Evolutionary conservation across 2,329 filamentous ascomycete genomes (phyloP), one percentile per base, ranked within the genome.

Genomic region (Incumbomyces lentus): DNA sequence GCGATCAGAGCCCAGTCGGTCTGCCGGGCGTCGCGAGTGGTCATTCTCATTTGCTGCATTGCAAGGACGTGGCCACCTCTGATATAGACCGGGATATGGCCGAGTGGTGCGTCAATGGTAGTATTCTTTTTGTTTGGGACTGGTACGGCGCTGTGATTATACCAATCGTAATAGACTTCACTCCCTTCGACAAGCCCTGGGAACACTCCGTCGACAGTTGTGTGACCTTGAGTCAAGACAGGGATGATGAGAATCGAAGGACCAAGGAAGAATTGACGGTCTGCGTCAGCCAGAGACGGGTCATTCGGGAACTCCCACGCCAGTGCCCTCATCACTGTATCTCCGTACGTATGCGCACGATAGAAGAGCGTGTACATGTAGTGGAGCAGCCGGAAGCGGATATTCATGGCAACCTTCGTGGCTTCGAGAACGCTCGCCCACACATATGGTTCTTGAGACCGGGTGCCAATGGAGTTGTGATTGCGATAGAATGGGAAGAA

Each of bases 401-500:
- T 81, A 3, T 69, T 63, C 76, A 87, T 87, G 1, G 82, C 84
- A 0, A 63, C 67, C 51, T 74, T 76, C n/a, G 75, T 72, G 0
- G 84, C 81, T 3, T 78, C 73, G 2, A 74, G 73, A 1, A 87
- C 84, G 1, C 73, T 74, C 2, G 67, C 67, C 84, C 84, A 88
- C 13, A 73, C 60, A 58, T 84, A 89, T 0, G 83, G 81, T 62
- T 89, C 84, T 59, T 89, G 84, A 0, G 74, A 60, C 42, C 71
- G 71, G 10, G 78, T 74, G 0, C 70, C 72, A 1, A 83, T 65
- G 2, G 67, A 68, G 58, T 87, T 87, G 68, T 89, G 84, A 63
- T 87, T 87, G 19, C 83, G 72, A 65, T 86, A 86, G 65, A 87
- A 86, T 6, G 82, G 81, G 66, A 86, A 86, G 69, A 87, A 86